phyloP scores from a whole-genome alignment of 148 eudicot species.

The Diospyros lotus region DNA sequence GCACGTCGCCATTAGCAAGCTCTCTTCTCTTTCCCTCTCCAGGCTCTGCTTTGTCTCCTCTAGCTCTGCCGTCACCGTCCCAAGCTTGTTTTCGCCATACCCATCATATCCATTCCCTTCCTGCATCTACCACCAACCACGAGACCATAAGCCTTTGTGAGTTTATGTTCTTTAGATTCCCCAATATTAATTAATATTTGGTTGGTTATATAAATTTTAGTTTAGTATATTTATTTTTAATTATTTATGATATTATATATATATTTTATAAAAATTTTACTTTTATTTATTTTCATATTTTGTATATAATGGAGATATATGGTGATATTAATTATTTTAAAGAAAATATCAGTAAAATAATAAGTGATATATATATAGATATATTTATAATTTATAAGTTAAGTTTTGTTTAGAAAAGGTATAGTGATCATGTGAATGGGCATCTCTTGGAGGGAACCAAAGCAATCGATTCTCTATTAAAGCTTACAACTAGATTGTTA shows the following conservation, averaged over 20 bases:
- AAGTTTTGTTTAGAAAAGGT: too few relatives aligned
- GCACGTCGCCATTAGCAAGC: constrained; percentile 49
- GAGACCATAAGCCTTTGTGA: neutral
- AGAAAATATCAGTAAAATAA: too few relatives aligned
- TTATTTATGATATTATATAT: too few relatives aligned
- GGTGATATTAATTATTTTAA: too few relatives aligned
- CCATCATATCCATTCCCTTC: constrained; percentile 15
- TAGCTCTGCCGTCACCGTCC: constrained; percentile 34
- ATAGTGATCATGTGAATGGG: constrained; percentile 7
- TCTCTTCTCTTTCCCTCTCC: constrained; percentile 54
- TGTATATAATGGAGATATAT: too few relatives aligned
- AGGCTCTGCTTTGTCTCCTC: constrained; percentile 74
- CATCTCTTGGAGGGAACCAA: neutral
- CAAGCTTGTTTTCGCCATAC: constrained; percentile 6
- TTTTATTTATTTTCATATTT: too few relatives aligned
- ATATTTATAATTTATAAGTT: too few relatives aligned
- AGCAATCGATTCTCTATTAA: constrained; percentile 6
- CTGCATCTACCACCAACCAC: constrained; percentile 30
- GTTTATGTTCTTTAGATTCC: neutral
- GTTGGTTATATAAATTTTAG: too few relatives aligned
- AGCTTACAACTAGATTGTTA: neutral
- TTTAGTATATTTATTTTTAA: too few relatives aligned
- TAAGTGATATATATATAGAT: too few relatives aligned
- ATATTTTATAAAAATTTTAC: too few relatives aligned
- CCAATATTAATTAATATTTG: too few relatives aligned